These are phyloP conservation scores for Penicillium longicatenatum DNA, from an alignment of 495 filamentous ascomycete genomes.

Conservation along the genomic window DNA sequence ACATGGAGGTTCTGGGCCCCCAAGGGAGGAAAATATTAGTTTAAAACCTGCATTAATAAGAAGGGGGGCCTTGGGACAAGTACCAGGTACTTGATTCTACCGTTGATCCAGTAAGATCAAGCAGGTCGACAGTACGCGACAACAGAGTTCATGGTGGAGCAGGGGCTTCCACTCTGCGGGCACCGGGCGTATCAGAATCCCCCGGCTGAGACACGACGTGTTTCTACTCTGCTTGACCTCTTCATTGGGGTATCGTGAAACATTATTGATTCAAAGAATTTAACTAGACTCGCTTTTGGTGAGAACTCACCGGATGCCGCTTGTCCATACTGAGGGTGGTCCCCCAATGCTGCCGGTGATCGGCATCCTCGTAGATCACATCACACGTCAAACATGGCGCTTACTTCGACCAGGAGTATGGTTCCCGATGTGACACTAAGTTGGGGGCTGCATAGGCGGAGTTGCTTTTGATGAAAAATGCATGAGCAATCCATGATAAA, in stretches of 20 bases:
- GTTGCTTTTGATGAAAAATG: too few species aligned
- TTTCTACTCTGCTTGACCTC: slow-evolving; percentile 29
- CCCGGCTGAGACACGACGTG: slow-evolving; percentile 42
- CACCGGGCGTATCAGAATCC: slow-evolving; percentile 27
- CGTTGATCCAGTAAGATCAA: background rate
- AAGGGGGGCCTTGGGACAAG: background rate
- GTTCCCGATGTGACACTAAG: background rate
- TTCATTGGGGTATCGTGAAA: slow-evolving; percentile 10
- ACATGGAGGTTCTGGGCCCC: slow-evolving; percentile 3
- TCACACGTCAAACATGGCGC: slow-evolving; percentile 23
- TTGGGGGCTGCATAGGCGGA: slow-evolving; percentile 3
- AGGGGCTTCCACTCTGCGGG: slow-evolving; percentile 12
- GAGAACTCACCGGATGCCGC: background rate
- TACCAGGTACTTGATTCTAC: background rate
- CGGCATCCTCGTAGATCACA: slow-evolving; percentile 18
- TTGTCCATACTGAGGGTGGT: too few species aligned
- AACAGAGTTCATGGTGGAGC: slow-evolving; percentile 13
- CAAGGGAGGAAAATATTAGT: background rate
- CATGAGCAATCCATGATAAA: background rate
- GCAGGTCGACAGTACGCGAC: background rate
- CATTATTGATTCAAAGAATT: background rate
- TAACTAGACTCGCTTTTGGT: background rate
- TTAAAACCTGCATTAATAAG: background rate
- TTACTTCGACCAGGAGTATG: slow-evolving; percentile 14
- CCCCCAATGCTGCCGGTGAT: too few species aligned